phyloP scores from a whole-genome alignment of 352 stramenopile genomes.

The Globisporangium okanoganense region DNA sequence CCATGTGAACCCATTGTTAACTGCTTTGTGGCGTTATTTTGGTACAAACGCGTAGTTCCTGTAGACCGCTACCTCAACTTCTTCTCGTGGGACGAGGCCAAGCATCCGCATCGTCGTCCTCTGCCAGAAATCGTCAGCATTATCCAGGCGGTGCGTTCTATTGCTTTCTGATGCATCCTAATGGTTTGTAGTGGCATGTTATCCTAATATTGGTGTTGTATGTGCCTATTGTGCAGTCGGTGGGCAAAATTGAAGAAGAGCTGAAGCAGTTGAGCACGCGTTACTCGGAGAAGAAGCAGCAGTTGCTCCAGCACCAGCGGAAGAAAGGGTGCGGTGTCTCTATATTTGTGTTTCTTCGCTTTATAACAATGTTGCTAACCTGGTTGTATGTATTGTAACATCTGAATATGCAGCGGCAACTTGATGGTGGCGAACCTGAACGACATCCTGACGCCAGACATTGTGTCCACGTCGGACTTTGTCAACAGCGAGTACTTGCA shows the following conservation, averaged over 20 bases:
- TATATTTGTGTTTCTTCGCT: background rate
- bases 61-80: slow-evolving; percentile 94
- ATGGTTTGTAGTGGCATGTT: background rate
- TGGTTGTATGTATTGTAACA: background rate
- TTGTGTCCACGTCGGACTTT: slow-evolving; percentile 88
- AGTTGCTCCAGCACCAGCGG: slow-evolving; percentile 86
- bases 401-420: slow-evolving; percentile 65
- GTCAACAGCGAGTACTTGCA: slow-evolving; percentile 97
- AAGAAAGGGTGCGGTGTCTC: slow-evolving; percentile 79
- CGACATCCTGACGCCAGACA: slow-evolving; percentile 90
- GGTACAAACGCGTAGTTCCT: slow-evolving; percentile 62
- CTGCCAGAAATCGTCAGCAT: slow-evolving; percentile 95
- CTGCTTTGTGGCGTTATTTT: no score
- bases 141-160: slow-evolving; percentile 82
- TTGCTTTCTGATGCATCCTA: background rate
- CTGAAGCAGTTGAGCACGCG: slow-evolving; percentile 92
- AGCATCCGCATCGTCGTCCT: slow-evolving; percentile 95
- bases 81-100: slow-evolving; percentile 98
- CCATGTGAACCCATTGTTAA: no score
- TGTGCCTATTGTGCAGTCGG: slow-evolving; percentile 38
- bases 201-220: background rate
- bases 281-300: slow-evolving; percentile 94
- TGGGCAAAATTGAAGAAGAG: slow-evolving; percentile 96
- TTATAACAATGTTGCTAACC: background rate
- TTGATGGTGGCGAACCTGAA: slow-evolving; percentile 94